phyloP scores from a whole-genome alignment of 345 rosid genomes.

The Psidium guajava region DNA sequence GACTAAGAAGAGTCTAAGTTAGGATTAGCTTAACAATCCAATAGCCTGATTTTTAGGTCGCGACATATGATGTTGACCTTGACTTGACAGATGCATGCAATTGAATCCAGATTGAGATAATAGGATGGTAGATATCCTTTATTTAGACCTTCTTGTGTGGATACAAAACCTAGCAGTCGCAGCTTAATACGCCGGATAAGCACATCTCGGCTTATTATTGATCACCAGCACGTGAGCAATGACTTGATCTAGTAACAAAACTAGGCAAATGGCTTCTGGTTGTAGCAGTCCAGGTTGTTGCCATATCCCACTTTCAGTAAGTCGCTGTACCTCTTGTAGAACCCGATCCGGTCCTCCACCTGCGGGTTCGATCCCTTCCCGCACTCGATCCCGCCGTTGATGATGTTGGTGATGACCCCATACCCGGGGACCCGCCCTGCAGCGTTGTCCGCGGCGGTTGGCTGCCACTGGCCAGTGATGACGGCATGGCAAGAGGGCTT shows the following conservation, averaged over 20 bases:
- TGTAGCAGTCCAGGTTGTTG: slow-evolving; percentile 6
- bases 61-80: too few relatives aligned
- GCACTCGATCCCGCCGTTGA: slow-evolving; percentile 9
- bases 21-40: too few relatives aligned
- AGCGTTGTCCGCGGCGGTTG: neutral
- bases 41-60: too few relatives aligned
- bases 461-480: slow-evolving; percentile 2
- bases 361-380: slow-evolving; percentile 4
- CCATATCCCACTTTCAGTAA: slow-evolving; percentile 3
- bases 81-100: too few relatives aligned
- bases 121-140: neutral
- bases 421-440: slow-evolving; percentile 8
- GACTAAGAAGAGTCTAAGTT: too few relatives aligned
- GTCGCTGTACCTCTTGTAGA: slow-evolving; percentile 11
- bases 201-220: neutral
- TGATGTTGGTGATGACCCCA: slow-evolving; percentile 10
- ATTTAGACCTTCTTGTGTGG: neutral
- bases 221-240: neutral
- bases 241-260: neutral
- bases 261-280: slow-evolving; percentile 5
- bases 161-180: neutral
- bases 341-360: slow-evolving; percentile 9
- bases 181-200: neutral
- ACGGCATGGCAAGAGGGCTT: slow-evolving; percentile 14
- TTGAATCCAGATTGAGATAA: neutral